Evolutionary conservation across 1,139 yeast species (phyloP), one percentile per base, ranked within the genome.

Genomic region (Debaryomyces robertsiae): DNA sequence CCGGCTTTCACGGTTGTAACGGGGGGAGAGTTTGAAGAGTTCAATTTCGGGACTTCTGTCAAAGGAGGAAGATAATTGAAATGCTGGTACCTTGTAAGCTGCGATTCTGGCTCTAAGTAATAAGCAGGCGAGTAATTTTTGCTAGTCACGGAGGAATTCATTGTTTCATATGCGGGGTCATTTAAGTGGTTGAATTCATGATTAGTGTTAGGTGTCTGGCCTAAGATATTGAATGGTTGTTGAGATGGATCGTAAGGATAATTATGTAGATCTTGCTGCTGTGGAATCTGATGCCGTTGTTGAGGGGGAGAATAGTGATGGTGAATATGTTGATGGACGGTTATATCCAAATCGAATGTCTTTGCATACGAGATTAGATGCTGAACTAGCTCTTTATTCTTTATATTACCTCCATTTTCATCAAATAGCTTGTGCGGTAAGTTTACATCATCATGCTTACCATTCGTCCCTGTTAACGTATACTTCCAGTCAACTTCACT

Each of bases 241-340:
- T 36, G 28, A 13, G 32, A 14, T 10, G 39, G 23, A 22, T 29
- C 41, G n/a, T 29, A 37, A 7, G 33, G 34, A 17, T 18, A 28
- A 13, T 19, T 30, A 5, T 22, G 32, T 11, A 32, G 6, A 15
- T 36, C 32, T 10, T 16, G 14, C 17, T 18, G 15, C 4, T 15
- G 16, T 16, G 17, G 23, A 17, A 30, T 23, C 18, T 31, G 39
- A 13, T 30, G 34, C 10, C 27, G 34, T 5, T 23, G 29, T 16
- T 18, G 11, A 31, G 27, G 29, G 11, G 77, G 71, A 2, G 73
- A 62, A 54, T 80, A 79, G 56, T 79, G 85, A 55, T 84, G 87
- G 54, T 85, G 89, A 39, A 87, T 82, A 61, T 89, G 96, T 57
- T 89, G 96, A 61, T 88, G 95, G 13, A 89, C 79, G 4, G 89